Conservation (phyloP, 257 asterid species). For the Asclepias syriaca region DNA sequence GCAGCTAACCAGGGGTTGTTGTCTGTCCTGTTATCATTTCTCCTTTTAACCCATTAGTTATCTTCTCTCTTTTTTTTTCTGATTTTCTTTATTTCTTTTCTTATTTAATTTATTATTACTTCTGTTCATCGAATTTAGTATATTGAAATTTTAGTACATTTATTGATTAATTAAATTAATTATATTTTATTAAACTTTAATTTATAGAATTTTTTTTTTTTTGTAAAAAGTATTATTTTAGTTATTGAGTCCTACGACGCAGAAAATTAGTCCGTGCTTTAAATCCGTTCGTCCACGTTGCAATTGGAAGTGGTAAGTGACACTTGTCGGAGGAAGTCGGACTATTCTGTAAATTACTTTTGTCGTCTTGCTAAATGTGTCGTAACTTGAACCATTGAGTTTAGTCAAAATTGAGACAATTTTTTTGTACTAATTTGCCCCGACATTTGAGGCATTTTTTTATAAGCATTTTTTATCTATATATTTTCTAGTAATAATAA, state of each 20-base stretch:
- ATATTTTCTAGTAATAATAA: too few relatives aligned
- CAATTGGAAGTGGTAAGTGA: slow-evolving; percentile 26
- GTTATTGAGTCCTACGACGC: too few relatives aligned
- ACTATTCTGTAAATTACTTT: slow-evolving; percentile 25
- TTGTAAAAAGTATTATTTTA: too few relatives aligned
- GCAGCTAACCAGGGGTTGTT: slow-evolving; percentile 8
- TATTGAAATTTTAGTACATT: too few relatives aligned
- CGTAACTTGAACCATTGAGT: slow-evolving; percentile 23
- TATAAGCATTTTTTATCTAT: too few relatives aligned
- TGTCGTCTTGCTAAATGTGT: slow-evolving; percentile 39
- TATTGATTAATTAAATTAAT: too few relatives aligned
- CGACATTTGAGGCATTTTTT: too few relatives aligned
- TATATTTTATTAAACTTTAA: background rate
- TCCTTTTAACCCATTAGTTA: slow-evolving; percentile 12
- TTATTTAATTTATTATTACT: too few relatives aligned
- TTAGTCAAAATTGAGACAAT: background rate
- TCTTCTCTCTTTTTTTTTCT: background rate
- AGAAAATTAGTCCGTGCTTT: slow-evolving; percentile 16
- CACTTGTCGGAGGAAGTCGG: slow-evolving; percentile 57
- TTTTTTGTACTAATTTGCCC: background rate
- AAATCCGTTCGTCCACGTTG: slow-evolving; percentile 56
- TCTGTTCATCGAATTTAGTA: background rate
- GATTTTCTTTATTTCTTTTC: too few relatives aligned
- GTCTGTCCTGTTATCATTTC: slow-evolving; percentile 19
- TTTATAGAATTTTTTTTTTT: background rate